A percentile compares a stretch with the other conserved stretches of the same genome.
phyloP scores from a whole-genome alignment of 2,329 filamentous ascomycete genomes.

The Sordariomycetes sp. region DNA sequence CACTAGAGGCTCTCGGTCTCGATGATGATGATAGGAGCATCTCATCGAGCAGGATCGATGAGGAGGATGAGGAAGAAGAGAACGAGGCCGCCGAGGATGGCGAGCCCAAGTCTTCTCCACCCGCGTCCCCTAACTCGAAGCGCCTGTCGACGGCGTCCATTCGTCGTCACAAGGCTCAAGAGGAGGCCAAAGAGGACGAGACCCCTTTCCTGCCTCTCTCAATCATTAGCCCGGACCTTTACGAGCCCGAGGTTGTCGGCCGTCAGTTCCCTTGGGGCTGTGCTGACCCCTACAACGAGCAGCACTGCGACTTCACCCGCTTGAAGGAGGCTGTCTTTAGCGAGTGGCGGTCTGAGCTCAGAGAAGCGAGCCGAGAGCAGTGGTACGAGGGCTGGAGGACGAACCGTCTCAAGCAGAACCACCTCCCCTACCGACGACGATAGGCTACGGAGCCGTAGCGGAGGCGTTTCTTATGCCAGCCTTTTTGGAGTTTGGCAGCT shows the following conservation, averaged over 20 bases:
- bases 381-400: constrained; percentile 97
- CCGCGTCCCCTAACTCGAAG: constrained; percentile 30
- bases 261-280: constrained; percentile 95
- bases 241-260: constrained; percentile 71
- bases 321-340: constrained; percentile 87
- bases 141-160: constrained; percentile 36
- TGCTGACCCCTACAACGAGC: constrained; percentile 81
- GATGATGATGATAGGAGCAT: constrained; percentile 56
- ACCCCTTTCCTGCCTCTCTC: constrained; percentile 76
- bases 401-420: constrained; percentile 49
- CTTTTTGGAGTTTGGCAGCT: too few relatives aligned
- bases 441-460: constrained; percentile 12
- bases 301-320: constrained; percentile 88
- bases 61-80: constrained; percentile 38
- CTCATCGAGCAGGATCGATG: constrained; percentile 42
- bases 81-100: constrained; percentile 22
- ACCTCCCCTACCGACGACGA: constrained; percentile 26
- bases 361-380: constrained; percentile 80
- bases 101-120: constrained; percentile 25
- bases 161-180: constrained; percentile 34
- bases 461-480: too few relatives aligned
- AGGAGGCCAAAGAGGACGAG: constrained; percentile 40
- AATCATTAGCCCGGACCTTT: constrained; percentile 87
- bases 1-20: constrained; percentile 75
- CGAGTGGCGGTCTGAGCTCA: constrained; percentile 86